Conservation (phyloP, 495 filamentous ascomycete species). For the Neurospora sp. region DNA sequence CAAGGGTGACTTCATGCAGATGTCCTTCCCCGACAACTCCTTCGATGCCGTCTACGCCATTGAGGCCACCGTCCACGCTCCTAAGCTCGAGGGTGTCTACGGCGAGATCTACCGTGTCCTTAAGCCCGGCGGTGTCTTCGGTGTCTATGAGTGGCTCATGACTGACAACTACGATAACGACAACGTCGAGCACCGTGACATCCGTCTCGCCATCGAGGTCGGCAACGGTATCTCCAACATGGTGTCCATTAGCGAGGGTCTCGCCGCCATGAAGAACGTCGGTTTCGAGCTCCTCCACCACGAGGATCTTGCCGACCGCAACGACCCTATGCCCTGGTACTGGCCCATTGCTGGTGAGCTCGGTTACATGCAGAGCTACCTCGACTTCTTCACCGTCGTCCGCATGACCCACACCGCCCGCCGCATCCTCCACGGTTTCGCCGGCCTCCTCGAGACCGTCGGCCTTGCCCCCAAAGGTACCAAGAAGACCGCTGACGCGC, state of each 20-base stretch:
- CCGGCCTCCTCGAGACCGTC: conserved; percentile 67
- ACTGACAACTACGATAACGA: conserved; percentile 89
- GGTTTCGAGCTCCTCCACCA: conserved; percentile 80
- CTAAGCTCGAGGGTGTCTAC: conserved; percentile 90
- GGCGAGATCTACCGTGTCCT: conserved; percentile 88
- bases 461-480: conserved; percentile 73
- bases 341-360: conserved; percentile 77
- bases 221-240: conserved; percentile 98
- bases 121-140: conserved; percentile 93
- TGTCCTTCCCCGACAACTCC: conserved; percentile 82
- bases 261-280: conserved; percentile 77
- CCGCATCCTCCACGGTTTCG: conserved; percentile 63
- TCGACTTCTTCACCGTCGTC: conserved; percentile 75
- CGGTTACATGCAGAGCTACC: conserved; percentile 68
- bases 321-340: conserved; percentile 82
- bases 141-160: conserved; percentile 99
- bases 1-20: conserved; percentile 99
- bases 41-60: conserved; percentile 99
- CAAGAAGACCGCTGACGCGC: conserved; percentile 88
- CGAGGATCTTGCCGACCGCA: conserved; percentile 81
- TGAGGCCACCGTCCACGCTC: conserved; percentile 93
- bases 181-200: conserved; percentile 77
- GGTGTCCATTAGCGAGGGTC: conserved; percentile 76
- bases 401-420: conserved; percentile 88
- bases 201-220: conserved; percentile 91